Base-by-base conservation (phyloP, 2,329 filamentous ascomycete genomes). In the Cladosporium sp. region DNA sequence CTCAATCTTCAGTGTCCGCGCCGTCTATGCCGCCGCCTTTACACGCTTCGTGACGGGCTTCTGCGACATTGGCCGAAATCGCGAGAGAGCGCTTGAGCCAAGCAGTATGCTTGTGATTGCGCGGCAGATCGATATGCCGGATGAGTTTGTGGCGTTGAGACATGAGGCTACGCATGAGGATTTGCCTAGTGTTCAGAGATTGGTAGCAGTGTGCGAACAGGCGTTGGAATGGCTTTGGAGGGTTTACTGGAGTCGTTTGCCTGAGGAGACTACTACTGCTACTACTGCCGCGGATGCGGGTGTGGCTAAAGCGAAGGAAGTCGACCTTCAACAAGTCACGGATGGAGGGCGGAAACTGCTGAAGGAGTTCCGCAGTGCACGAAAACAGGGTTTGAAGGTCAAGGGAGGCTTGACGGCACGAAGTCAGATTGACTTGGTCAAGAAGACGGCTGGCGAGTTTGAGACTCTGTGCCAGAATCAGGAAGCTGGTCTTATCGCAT, bases 81-180 rank as follows among this genome's bases (percentile, higher is more conserved):
- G 83, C 70, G 64, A 68, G 57, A 58, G 81, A 77, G 68, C 81
- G 77, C 71, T 90, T 84, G 63, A 69, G 55, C 76, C 81, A 81
- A 76, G 64, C 48, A 87, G 81, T 73, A 91, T 91, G 88, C 88
- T 89, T 72, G 80, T 82, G 40, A 79, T 88, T 22, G 88, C 87
- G 59, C 85, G 83, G 70, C 83, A 80, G 37, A 83, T 90, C 58
- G 85, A 83, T 0, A 74, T 91, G 58, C 88, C 88, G 0, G 84
- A 87, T 0, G 87, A 88, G 0, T 95, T 96, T 72, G 91, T 97
- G 55, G 91, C 96, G 77, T 78, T 95, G 58, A 84, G 92, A 45
- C 92, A 97, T 71, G 89, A 95, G 74, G 90, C 89, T 42, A 95
- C 91, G 39, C 92, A 97, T 71, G 90, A 95, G 72, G 89, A 91